Percentiles rank a stretch among this genome's conserved stretches.
Evolutionary conservation across 2,329 filamentous ascomycete genomes (phyloP).

Genomic region (Aspergillus quadrilineatus): DNA sequence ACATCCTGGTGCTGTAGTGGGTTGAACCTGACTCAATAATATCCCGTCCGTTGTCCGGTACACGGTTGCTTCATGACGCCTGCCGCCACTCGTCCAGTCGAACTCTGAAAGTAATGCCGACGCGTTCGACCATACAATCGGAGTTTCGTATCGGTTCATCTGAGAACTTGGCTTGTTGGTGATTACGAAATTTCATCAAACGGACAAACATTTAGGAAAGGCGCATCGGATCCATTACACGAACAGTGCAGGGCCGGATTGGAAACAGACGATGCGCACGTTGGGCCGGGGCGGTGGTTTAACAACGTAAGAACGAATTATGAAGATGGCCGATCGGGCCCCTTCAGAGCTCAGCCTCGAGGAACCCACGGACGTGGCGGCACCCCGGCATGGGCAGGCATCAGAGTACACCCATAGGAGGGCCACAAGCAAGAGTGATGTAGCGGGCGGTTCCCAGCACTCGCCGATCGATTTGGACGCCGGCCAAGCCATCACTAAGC

Average conservation of each 20-base stretch:
- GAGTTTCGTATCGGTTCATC: slow-evolving; percentile 27
- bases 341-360: slow-evolving; percentile 33
- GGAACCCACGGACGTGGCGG: slow-evolving; percentile 26
- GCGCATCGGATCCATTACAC: neutral
- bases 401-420: slow-evolving; percentile 22
- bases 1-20: slow-evolving; percentile 35
- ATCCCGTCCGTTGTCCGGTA: slow-evolving; percentile 28
- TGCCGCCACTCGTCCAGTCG: slow-evolving; percentile 18
- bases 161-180: slow-evolving; percentile 19
- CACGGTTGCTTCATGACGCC: slow-evolving; percentile 24
- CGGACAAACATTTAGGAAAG: neutral
- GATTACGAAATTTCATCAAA: slow-evolving; percentile 1
- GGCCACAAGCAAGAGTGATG: slow-evolving; percentile 23
- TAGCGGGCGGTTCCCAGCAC: slow-evolving; percentile 19
- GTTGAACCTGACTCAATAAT: slow-evolving; percentile 24
- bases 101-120: slow-evolving; percentile 34
- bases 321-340: slow-evolving; percentile 36
- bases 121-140: slow-evolving; percentile 25
- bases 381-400: slow-evolving; percentile 25
- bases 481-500: slow-evolving; percentile 24
- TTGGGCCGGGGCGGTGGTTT: slow-evolving; percentile 26
- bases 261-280: slow-evolving; percentile 31
- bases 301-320: slow-evolving; percentile 21
- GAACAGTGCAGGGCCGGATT: slow-evolving; percentile 4
- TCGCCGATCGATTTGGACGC: slow-evolving; percentile 24